These are phyloP conservation scores for Acer negundo DNA, from an alignment of 345 rosid species.

Conservation along the genomic window DNA sequence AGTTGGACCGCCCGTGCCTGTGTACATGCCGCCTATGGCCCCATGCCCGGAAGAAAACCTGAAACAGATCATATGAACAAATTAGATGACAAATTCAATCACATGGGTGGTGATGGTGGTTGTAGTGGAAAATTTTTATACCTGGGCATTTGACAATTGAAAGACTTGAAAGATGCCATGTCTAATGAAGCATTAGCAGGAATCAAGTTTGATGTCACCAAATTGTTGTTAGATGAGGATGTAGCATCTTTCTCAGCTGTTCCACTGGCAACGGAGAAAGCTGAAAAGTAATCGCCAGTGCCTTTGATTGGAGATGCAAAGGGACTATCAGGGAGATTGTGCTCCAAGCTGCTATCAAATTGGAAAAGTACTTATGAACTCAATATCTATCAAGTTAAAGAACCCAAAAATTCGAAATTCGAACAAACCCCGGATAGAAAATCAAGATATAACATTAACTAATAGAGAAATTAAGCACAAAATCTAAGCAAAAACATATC, in stretches of 20 bases:
- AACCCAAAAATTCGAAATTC: not conserved
- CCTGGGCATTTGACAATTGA: slow-evolving; percentile 87
- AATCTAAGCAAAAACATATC: not conserved
- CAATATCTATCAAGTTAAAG: not conserved
- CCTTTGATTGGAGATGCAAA: slow-evolving; percentile 59
- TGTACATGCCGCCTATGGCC: slow-evolving; percentile 63
- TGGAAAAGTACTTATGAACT: not conserved
- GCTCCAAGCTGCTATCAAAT: slow-evolving; percentile 52
- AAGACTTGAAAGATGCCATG: slow-evolving; percentile 59
- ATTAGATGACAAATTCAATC: not conserved
- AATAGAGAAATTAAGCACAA: not conserved
- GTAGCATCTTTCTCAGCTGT: slow-evolving; percentile 37
- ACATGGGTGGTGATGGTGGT: not conserved
- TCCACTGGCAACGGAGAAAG: slow-evolving; percentile 22
- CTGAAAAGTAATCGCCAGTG: slow-evolving; percentile 32
- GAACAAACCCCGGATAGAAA: too few relatives aligned
- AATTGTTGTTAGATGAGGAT: slow-evolving; percentile 44
- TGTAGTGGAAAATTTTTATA: slow-evolving; percentile 11
- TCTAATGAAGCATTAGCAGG: slow-evolving; percentile 47
- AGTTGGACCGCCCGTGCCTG: slow-evolving; percentile 75
- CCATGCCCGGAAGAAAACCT: slow-evolving; percentile 72
- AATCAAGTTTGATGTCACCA: slow-evolving; percentile 34
- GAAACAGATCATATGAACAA: not conserved
- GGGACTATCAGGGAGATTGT: slow-evolving; percentile 73
- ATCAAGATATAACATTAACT: not conserved